These are phyloP conservation scores for Colletotrichum ledebouriae DNA, from an alignment of 2,329 filamentous ascomycete genomes.

Conservation along the genomic window DNA sequence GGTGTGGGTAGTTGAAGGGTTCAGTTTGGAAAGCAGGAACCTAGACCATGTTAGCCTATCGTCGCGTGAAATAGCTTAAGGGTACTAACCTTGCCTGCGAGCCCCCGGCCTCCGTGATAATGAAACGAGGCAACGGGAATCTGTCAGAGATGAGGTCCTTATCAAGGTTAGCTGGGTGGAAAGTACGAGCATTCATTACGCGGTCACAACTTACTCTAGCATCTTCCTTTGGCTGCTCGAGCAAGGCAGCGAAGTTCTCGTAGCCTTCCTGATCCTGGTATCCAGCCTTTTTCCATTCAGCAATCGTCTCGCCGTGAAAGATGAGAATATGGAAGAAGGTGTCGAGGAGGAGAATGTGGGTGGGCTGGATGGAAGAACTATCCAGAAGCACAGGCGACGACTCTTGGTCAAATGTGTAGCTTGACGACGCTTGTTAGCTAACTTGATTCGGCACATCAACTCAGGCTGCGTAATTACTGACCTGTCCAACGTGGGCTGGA, in stretches of 20 bases:
- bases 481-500: slow-evolving; percentile 90
- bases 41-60: slow-evolving; percentile 56
- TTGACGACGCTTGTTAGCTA: background rate
- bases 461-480: background rate
- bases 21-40: slow-evolving; percentile 96
- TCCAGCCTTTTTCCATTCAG: slow-evolving; percentile 97
- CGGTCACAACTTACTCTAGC: slow-evolving; percentile 77
- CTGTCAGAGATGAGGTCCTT: slow-evolving; percentile 96
- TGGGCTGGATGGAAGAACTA: slow-evolving; percentile 94
- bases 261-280: slow-evolving; percentile 99
- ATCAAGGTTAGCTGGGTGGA: slow-evolving; percentile 40
- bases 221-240: slow-evolving; percentile 96
- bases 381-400: slow-evolving; percentile 86
- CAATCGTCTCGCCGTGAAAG: slow-evolving; percentile 98
- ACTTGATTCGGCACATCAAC: background rate
- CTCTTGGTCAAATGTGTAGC: slow-evolving; percentile 94
- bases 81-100: slow-evolving; percentile 77
- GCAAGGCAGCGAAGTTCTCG: slow-evolving; percentile 89
- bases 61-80: background rate
- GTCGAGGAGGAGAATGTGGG: slow-evolving; percentile 93
- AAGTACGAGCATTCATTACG: background rate
- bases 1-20: slow-evolving; percentile 97
- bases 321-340: slow-evolving; percentile 99
- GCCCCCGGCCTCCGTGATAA: slow-evolving; percentile 97
- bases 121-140: slow-evolving; percentile 98